Base-by-base conservation (phyloP, 2,329 filamentous ascomycete genomes). In the Cordyceps militaris region DNA sequence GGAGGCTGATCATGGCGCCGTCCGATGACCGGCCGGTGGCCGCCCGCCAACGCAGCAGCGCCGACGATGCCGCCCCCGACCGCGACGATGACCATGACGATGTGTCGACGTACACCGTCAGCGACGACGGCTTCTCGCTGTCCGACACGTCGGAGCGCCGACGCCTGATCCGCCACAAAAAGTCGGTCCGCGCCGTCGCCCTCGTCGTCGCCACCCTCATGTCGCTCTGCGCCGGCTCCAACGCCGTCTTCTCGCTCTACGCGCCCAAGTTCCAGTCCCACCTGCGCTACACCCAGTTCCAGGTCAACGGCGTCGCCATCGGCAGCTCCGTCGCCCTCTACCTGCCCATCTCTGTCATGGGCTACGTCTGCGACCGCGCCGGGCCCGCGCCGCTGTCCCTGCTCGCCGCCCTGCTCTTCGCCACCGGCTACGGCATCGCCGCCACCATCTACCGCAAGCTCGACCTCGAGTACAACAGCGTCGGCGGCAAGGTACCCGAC, bases 191-290 rank as follows among this genome's bases (percentile, higher is more conserved):
- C 58, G 62, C 71, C 63, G 57, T 80, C 47, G 78, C 83, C 57
- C 84, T 85, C 65, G 62, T 78, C 28, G 75, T 76, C 23, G 78
- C 83, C 28, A 77, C 85, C 30, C 61, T 83, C 16, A 77, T 78
- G 16, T 77, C 82, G 14, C 80, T 97, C 32, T 94, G 89, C 70
- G 93, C 91, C 30, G 94, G 93, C 61, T 95, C 90, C 66, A 90
- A 97, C 67, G 91, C 91, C 51, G 89, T 91, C 50, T 99, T 94
- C 76, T 96, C 91, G 36, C 84, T 99, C 32, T 99, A 97, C 70
- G 94, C 89, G 9, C 92, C 90, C 64, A 79, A 95, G 49, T 91
- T 99, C 74, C 90, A 96, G 71, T 87, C 87, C 57, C 85, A 86
- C 46, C 79, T 99, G 53, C 87, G 85, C 67, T 99, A 97, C 74